Evolutionary conservation across 2,329 filamentous ascomycete genomes (phyloP), one percentile per base, ranked within the genome.

Genomic region (Hawksworthiomyces lignivorus): DNA sequence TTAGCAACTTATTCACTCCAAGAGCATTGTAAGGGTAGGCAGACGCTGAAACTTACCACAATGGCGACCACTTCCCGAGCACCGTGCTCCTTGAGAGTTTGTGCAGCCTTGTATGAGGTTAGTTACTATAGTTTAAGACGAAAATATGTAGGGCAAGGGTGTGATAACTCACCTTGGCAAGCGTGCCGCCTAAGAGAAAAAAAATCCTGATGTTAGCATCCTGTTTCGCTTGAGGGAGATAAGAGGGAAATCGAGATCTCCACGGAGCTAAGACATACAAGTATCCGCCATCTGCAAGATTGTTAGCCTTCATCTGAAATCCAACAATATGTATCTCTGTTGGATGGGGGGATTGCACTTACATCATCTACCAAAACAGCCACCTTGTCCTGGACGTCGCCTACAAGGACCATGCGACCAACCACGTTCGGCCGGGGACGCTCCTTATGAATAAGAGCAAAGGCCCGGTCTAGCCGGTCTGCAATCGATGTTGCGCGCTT

Each of bases 371-470:
- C 90, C 36, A 98, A 80, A 57, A 98, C 96, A 46, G 90, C 90
- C 22, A 90, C 82, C 68, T 92, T 92, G 66, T 86, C 85, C 52
- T 80, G 76, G 35, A 97, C 92, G 51, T 94, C 88, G 52, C 92
- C 92, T 38, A 97, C 90, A n/a, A 98, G 82, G 1, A 88, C 84
- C 87, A 94, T 94, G 54, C 84, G 80, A 7, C 82, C 86, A 43
- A 92, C 86, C 58, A 90, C 86, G 55, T 90, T 89, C 34, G 65
- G 65, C 39, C 87, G 80, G 6, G 88, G 84, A 44, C 89, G 85
- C 66, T 96, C 90, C 69, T 97, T 96, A 75, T 96, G 89, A 53
- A 97, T 97, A 41, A 97, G 77, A 8, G 90, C 90, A 62, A 97
- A 96, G 47, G 82, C 83, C 36, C 89, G 79, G 58, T 95, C 88